Percentiles rank a stretch among this genome's conserved stretches.
phyloP scores from a whole-genome alignment of 2,329 filamentous ascomycete genomes.

The Colletotrichum sp. region DNA sequence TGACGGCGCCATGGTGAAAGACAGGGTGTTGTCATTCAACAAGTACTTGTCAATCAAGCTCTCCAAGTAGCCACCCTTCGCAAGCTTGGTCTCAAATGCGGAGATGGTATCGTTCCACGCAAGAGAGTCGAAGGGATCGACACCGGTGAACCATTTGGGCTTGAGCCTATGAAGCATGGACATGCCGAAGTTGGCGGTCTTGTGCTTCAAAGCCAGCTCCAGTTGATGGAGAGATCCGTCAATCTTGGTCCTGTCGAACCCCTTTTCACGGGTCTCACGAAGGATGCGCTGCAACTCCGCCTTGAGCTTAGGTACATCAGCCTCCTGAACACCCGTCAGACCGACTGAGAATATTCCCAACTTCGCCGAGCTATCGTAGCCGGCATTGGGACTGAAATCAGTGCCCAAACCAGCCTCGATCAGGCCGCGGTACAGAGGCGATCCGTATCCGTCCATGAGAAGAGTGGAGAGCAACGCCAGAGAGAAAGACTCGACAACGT shows the following conservation, averaged over 20 bases:
- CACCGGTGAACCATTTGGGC: constrained; percentile 93
- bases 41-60: constrained; percentile 87
- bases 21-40: constrained; percentile 83
- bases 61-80: constrained; percentile 82
- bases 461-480: constrained; percentile 82
- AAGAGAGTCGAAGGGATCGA: constrained; percentile 88
- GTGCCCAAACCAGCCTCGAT: constrained; percentile 90
- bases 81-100: constrained; percentile 79
- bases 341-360: constrained; percentile 89
- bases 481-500: constrained; percentile 89
- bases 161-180: constrained; percentile 87
- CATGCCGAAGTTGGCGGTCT: constrained; percentile 95
- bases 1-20: constrained; percentile 93
- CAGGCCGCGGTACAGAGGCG: constrained; percentile 86
- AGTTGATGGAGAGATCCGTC: constrained; percentile 93
- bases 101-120: constrained; percentile 90
- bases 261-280: constrained; percentile 70
- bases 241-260: constrained; percentile 89
- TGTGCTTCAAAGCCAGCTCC: constrained; percentile 92
- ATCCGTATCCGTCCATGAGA: constrained; percentile 93
- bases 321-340: constrained; percentile 84
- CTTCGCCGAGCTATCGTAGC: constrained; percentile 81
- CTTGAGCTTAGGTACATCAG: constrained; percentile 79
- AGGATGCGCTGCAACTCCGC: constrained; percentile 76
- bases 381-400: constrained; percentile 94